Percentiles rank a stretch among this genome's conserved stretches.
phyloP scores from a whole-genome alignment of 768 basidiomycete genomes.

The Leccinum longicurvipes region DNA sequence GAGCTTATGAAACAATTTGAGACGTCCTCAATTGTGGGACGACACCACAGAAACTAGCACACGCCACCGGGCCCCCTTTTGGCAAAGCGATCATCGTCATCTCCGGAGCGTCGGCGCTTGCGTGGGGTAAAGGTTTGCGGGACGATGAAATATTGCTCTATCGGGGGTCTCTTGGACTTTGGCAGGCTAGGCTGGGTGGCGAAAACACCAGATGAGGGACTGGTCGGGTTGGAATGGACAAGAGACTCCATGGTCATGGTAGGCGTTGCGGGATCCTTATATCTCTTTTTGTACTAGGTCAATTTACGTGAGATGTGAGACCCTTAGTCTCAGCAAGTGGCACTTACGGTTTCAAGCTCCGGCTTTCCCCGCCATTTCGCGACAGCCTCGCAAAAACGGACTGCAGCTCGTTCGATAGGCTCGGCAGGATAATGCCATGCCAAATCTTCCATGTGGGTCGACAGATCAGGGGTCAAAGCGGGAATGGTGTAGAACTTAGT shows the following conservation, averaged over 20 bases:
- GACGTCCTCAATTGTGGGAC: conserved; percentile 12
- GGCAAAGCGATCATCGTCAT: conserved; percentile 22
- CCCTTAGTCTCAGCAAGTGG: neutral
- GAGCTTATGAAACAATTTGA: conserved; percentile 2
- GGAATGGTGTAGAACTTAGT: conserved; percentile 79
- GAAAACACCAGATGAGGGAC: conserved; percentile 41
- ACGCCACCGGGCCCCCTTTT: conserved; percentile 20
- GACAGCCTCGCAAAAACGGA: conserved; percentile 79
- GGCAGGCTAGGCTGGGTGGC: conserved; percentile 12
- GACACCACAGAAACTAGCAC: conserved; percentile 11
- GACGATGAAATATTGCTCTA: conserved; percentile 37
- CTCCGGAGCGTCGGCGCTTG: conserved; percentile 28
- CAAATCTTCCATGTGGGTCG: conserved; percentile 68
- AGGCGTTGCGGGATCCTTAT: conserved; percentile 29
- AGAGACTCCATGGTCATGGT: conserved; percentile 62
- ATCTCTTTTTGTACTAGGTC: conserved; percentile 56
- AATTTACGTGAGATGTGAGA: conserved; percentile 27
- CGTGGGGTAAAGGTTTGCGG: conserved; percentile 18
- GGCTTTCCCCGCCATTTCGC: conserved; percentile 83
- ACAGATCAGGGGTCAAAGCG: conserved; percentile 64
- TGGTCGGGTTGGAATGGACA: conserved; percentile 68
- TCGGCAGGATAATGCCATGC: conserved; percentile 81
- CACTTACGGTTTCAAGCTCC: conserved; percentile 68
- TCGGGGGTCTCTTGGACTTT: conserved; percentile 31
- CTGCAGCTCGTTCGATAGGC: conserved; percentile 72